Base-by-base conservation (phyloP, 2,329 filamentous ascomycete species). In the Curvularia eragrostidis region DNA sequence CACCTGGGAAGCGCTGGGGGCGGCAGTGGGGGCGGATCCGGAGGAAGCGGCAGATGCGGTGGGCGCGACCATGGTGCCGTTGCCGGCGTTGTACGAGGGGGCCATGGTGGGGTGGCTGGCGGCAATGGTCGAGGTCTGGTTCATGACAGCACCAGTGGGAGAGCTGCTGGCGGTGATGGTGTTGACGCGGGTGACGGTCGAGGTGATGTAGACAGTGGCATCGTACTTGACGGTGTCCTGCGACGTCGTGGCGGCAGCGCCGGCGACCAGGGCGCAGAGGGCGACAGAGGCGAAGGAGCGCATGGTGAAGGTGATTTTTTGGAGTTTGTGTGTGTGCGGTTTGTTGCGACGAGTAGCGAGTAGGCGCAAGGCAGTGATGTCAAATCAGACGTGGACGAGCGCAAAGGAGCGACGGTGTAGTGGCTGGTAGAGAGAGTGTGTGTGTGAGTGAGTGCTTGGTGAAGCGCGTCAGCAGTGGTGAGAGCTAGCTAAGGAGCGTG, bases 101-200 rank as follows among this genome's bases (percentile, higher is more conserved):
- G 50, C 52, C 47, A 58, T 61, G 36, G 63, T 59, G 23, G 67
- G 59, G 38, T 60, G 59, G 38, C 47, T 52, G 42, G 69, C 64
- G 18, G 58, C 49, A 56, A 75, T 70, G 66, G 72, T 75, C 36
- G 71, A 68, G 42, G 74, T 76, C 46, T 64, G 62, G 72, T 76
- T 76, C 24, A 65, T 65, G 56, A 67, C 63, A 7, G 55, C 43
- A n/a, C 56, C 67, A 23, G 71, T 58, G 39, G 71, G 61, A 9
- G 69, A 69, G 64, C 70, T 66, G 18, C 70, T 70, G 53, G 69
- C 59, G 48, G 75, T 77, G 65, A 76, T 67, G 49, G 75, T 76
- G 72, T 75, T 73, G 66, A 77, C 68, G 61, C 68, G 71, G 65
- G 73, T 72, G 67, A 78, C 66, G 60, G 75, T 78, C 15, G 67